Evolutionary conservation across 352 stramenopile genomes (phyloP).

Genomic region (Globisporangium middletonii): DNA sequence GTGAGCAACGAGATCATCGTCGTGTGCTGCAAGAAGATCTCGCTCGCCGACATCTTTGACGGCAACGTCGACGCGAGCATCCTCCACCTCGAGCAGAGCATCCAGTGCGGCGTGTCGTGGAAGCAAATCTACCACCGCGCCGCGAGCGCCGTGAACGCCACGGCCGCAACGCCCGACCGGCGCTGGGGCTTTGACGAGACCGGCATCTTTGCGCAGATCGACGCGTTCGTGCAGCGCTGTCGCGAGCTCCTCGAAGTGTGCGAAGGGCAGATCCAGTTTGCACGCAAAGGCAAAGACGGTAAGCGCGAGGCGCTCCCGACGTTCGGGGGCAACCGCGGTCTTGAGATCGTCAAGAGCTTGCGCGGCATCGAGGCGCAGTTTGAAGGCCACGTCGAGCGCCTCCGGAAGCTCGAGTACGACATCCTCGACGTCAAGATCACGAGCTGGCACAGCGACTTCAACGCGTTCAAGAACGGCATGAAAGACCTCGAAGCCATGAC

Average conservation of each 20-base stretch:
- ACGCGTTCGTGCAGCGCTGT: slow-evolving; percentile 95
- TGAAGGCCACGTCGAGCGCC: slow-evolving; percentile 82
- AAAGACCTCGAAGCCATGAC: slow-evolving; percentile 96
- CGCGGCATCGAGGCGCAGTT: slow-evolving; percentile 92
- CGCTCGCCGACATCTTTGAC: slow-evolving; percentile 88
- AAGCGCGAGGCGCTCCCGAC: slow-evolving; percentile 67
- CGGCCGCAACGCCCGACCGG: slow-evolving; percentile 34
- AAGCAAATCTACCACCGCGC: slow-evolving; percentile 86
- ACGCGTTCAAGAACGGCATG: slow-evolving; percentile 93
- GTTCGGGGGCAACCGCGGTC: slow-evolving; percentile 90
- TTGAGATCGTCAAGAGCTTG: slow-evolving; percentile 91
- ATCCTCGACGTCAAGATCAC: slow-evolving; percentile 94
- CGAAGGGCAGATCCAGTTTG: slow-evolving; percentile 94
- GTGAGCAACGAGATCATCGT: slow-evolving; percentile 94
- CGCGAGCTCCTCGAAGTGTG: slow-evolving; percentile 93
- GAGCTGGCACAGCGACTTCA: slow-evolving; percentile 95
- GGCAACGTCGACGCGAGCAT: slow-evolving; percentile 90
- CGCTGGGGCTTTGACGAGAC: slow-evolving; percentile 93
- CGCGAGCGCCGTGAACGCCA: slow-evolving; percentile 52
- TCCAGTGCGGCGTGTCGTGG: slow-evolving; percentile 90
- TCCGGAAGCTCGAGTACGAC: slow-evolving; percentile 90
- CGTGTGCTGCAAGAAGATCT: slow-evolving; percentile 87
- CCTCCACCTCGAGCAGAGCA: slow-evolving; percentile 86
- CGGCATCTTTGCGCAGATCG: slow-evolving; percentile 94
- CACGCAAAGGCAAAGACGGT: slow-evolving; percentile 70